phyloP scores from a whole-genome alignment of 257 asterid species.

The Anisodus tanguticus region DNA sequence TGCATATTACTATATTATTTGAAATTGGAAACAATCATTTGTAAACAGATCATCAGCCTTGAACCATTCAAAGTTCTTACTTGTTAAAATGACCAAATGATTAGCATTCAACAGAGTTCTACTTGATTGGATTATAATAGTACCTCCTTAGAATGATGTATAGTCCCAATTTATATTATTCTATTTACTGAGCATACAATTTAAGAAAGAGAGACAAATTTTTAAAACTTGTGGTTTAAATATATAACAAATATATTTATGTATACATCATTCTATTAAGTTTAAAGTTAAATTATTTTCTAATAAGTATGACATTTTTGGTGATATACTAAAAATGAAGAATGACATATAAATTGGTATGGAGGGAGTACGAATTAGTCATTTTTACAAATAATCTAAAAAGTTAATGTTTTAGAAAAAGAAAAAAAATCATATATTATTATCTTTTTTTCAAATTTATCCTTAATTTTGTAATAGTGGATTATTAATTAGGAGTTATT shows the following conservation, averaged over 20 bases:
- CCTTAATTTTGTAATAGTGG: neutral
- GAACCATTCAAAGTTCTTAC: constrained; percentile 1
- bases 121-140: neutral
- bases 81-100: neutral
- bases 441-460: neutral
- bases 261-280: too few species aligned
- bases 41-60: constrained; percentile 26
- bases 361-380: neutral
- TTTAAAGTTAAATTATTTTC: neutral
- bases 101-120: constrained; percentile 21
- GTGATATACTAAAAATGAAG: neutral
- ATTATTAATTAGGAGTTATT: neutral
- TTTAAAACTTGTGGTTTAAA: neutral
- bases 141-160: too few species aligned
- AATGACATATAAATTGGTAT: neutral
- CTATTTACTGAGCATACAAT: neutral
- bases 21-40: neutral
- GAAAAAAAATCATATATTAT: too few species aligned
- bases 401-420: too few species aligned
- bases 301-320: neutral
- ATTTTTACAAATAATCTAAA: neutral
- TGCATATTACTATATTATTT: neutral
- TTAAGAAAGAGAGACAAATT: neutral
- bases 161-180: too few species aligned
- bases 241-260: too few species aligned